phyloP scores from a whole-genome alignment of 495 filamentous ascomycete genomes.

The Gamarada debralockiae region DNA sequence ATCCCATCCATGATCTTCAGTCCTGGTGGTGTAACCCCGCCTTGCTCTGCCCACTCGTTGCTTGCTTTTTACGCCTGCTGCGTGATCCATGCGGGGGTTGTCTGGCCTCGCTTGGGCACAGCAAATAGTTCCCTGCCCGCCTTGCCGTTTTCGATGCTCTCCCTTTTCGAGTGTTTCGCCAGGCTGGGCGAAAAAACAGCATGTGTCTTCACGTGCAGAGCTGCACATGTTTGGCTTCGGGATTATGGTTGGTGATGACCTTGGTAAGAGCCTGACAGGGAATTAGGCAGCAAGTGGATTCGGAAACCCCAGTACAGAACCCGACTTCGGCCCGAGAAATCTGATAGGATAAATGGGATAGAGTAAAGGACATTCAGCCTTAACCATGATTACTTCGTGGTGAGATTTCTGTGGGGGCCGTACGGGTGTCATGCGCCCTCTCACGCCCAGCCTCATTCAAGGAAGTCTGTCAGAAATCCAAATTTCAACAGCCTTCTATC shows the following conservation, averaged over 20 bases:
- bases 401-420: too few relatives aligned
- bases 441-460: too few relatives aligned
- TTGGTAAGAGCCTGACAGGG: neutral
- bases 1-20: neutral
- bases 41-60: neutral
- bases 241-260: neutral
- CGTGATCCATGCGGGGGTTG: too few relatives aligned
- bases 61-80: too few relatives aligned
- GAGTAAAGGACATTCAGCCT: neutral
- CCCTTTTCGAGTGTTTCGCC: neutral
- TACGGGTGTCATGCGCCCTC: too few relatives aligned
- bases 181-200: neutral
- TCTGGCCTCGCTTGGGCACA: too few relatives aligned
- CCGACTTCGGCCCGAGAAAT: slow-evolving; percentile 1
- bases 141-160: neutral
- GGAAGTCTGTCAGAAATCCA: too few relatives aligned
- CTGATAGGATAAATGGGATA: slow-evolving; percentile 8
- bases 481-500: too few relatives aligned
- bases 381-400: too few relatives aligned
- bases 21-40: slow-evolving; percentile 4
- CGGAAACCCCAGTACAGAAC: neutral
- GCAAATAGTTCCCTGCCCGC: too few relatives aligned
- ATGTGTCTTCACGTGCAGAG: neutral
- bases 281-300: slow-evolving; percentile 1
- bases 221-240: neutral